phyloP scores from a whole-genome alignment of 331 rosid genomes.

The Erythrophleum ivorense region DNA sequence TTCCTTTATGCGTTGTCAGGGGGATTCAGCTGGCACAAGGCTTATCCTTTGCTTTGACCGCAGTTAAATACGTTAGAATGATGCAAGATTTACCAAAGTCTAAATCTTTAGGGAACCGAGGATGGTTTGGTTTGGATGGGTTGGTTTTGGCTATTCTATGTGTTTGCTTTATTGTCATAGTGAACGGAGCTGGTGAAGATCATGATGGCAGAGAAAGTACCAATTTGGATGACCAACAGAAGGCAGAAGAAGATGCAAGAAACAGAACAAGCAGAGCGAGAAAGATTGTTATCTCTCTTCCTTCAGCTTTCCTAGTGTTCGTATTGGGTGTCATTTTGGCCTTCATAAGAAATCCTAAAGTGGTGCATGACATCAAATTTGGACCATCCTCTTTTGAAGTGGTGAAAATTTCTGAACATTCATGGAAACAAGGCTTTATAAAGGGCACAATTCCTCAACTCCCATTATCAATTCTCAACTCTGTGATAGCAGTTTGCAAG shows the following conservation, averaged over 20 bases:
- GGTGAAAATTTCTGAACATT: conserved; percentile 55
- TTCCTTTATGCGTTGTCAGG: conserved; percentile 70
- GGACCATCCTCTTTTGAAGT: conserved; percentile 70
- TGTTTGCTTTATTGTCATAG: conserved; percentile 60
- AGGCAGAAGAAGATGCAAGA: background rate
- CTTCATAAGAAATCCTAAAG: conserved; percentile 52
- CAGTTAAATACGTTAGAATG: conserved; percentile 64
- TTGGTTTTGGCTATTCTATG: conserved; percentile 60
- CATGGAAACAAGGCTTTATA: conserved; percentile 74
- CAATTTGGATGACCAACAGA: conserved; percentile 13
- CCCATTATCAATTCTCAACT: conserved; percentile 71
- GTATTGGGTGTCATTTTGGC: conserved; percentile 57
- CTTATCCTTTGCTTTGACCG: conserved; percentile 60
- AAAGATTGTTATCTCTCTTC: conserved; percentile 52
- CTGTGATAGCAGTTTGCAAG: conserved; percentile 77
- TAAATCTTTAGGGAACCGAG: conserved; percentile 50
- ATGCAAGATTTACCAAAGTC: conserved; percentile 61
- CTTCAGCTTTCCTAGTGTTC: conserved; percentile 59
- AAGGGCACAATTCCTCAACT: conserved; percentile 74
- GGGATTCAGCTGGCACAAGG: conserved; percentile 87
- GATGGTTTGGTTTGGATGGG: conserved; percentile 75
- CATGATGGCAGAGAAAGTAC: background rate
- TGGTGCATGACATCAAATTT: conserved; percentile 49
- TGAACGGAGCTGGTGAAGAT: conserved; percentile 75
- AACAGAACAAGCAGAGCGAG: conserved; percentile 35